These are phyloP conservation scores for Aurinia saxatilis DNA, from an alignment of 345 rosid species.

Conservation along the genomic window DNA sequence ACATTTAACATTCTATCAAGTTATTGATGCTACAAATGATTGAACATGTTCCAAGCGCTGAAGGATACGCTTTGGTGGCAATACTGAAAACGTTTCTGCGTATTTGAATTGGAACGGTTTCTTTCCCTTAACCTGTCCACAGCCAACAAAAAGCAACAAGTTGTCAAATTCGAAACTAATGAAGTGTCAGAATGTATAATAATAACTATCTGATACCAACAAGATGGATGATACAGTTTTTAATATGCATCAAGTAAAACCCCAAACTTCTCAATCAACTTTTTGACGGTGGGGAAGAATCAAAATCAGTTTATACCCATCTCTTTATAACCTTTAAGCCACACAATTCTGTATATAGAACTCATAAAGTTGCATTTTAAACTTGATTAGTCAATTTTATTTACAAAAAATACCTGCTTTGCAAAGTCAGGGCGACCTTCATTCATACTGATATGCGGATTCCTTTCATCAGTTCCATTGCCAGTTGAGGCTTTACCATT, in stretches of 20 bases:
- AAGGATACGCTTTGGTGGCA: conserved; percentile 72
- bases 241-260: not conserved
- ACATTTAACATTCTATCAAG: not conserved
- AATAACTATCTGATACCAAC: not conserved
- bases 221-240: conserved; percentile 3
- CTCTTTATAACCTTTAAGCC: not conserved
- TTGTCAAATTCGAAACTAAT: conserved; percentile 32
- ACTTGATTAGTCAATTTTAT: not conserved
- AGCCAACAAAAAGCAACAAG: conserved; percentile 29
- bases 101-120: conserved; percentile 41
- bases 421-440: not conserved
- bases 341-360: not conserved
- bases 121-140: conserved; percentile 29
- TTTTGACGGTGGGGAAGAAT: not conserved
- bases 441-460: not conserved
- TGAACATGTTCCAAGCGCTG: not conserved
- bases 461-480: conserved; percentile 2
- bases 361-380: not conserved
- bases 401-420: conserved; percentile 13
- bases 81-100: conserved; percentile 35
- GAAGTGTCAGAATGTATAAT: not conserved
- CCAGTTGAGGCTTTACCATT: conserved; percentile 8
- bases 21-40: not conserved
- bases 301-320: not conserved
- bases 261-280: not conserved